A percentile compares a stretch with the other conserved stretches of the same genome.
phyloP scores from a whole-genome alignment of 2,329 filamentous ascomycete genomes.

The Xylariomycetidae sp. region DNA sequence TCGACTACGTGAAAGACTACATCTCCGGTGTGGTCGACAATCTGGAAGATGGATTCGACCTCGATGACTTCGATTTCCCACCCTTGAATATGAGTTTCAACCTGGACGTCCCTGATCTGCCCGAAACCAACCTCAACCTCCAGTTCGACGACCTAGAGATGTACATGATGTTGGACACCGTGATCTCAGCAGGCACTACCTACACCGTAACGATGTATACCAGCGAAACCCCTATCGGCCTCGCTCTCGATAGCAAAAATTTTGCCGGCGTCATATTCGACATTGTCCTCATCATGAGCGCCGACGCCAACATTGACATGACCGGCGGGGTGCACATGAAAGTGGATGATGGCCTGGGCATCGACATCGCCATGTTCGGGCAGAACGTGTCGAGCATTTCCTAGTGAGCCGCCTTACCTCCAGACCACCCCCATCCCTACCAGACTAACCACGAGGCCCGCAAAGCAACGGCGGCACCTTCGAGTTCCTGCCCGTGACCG shows the following conservation, averaged over 20 bases:
- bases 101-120: slow-evolving; percentile 36
- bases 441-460: no score
- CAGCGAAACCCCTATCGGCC: slow-evolving; percentile 37
- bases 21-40: slow-evolving; percentile 18
- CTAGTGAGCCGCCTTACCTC: slow-evolving; percentile 34
- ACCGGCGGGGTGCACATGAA: slow-evolving; percentile 49
- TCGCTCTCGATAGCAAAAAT: slow-evolving; percentile 32
- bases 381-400: slow-evolving; percentile 39
- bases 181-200: slow-evolving; percentile 33
- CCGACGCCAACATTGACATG: slow-evolving; percentile 41
- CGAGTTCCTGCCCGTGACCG: slow-evolving; percentile 49
- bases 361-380: slow-evolving; percentile 46
- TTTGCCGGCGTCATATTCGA: slow-evolving; percentile 41
- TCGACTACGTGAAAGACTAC: slow-evolving; percentile 21
- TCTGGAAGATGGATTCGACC: slow-evolving; percentile 21
- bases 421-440: slow-evolving; percentile 1
- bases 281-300: slow-evolving; percentile 46
- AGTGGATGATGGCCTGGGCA: slow-evolving; percentile 41
- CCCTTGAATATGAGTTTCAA: slow-evolving; percentile 37
- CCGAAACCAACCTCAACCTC: slow-evolving; percentile 36
- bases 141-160: slow-evolving; percentile 46
- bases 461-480: slow-evolving; percentile 47
- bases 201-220: slow-evolving; percentile 45
- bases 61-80: slow-evolving; percentile 28
- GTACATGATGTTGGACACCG: slow-evolving; percentile 41